Evolutionary conservation across 306 rosid species (phyloP).

Genomic region (Fragaria nilgerrensis): DNA sequence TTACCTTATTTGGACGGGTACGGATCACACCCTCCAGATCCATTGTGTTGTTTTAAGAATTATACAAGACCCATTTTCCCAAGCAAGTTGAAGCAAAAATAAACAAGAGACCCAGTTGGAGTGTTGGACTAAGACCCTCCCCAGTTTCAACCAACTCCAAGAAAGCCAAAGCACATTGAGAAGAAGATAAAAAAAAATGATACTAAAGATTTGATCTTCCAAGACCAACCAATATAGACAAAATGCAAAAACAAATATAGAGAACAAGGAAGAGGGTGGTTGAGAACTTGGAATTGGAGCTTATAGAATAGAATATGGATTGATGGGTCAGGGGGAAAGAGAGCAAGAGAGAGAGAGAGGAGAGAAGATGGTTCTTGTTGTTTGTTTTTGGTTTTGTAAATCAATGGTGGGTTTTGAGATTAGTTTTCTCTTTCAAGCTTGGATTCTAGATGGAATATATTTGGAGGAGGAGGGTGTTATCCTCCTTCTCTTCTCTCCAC

Average conservation of each 20-base stretch:
- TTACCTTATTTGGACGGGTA: constrained; percentile 66
- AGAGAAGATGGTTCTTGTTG: not conserved
- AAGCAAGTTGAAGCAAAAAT: constrained; percentile 24
- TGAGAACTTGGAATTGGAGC: constrained; percentile 37
- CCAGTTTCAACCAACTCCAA: constrained; percentile 35
- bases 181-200: not conserved
- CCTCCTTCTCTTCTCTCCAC: constrained; percentile 25
- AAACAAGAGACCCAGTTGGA: constrained; percentile 33
- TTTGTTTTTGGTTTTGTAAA: constrained; percentile 1
- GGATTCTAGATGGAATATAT: constrained; percentile 24
- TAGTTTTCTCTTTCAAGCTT: constrained; percentile 7
- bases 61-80: constrained; percentile 38
- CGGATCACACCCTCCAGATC: constrained; percentile 68
- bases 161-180: constrained; percentile 9
- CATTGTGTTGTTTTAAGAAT: constrained; percentile 43
- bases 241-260: constrained; percentile 38
- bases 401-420: constrained; percentile 2
- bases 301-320: constrained; percentile 35
- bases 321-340: constrained; percentile 21
- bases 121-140: constrained; percentile 32
- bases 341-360: not conserved
- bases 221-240: constrained; percentile 54
- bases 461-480: not conserved
- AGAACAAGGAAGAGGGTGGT: constrained; percentile 30
- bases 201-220: not conserved